phyloP scores from a whole-genome alignment of 2,329 filamentous ascomycete genomes.

The Stylonectria norvegica region DNA sequence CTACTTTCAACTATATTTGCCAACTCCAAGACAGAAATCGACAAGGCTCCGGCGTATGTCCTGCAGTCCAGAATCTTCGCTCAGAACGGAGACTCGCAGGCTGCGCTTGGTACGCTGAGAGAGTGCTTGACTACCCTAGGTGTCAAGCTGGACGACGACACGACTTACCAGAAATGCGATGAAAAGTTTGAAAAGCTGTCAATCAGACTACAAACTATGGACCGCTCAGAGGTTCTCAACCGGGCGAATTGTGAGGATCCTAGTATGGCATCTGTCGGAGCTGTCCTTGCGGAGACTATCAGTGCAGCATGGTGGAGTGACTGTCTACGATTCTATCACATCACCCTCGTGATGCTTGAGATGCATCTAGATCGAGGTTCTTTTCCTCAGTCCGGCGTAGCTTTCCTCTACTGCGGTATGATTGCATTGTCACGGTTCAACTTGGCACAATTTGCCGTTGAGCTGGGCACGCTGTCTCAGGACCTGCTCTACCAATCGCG shows the following conservation, averaged over 20 bases:
- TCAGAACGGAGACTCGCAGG: slow-evolving; percentile 66
- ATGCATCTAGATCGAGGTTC: slow-evolving; percentile 61
- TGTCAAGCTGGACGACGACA: slow-evolving; percentile 60
- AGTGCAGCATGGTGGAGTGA: slow-evolving; percentile 73
- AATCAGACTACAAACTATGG: slow-evolving; percentile 57
- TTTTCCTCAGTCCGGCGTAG: slow-evolving; percentile 67
- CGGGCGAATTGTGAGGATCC: slow-evolving; percentile 46
- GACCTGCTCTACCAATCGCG: slow-evolving; percentile 61
- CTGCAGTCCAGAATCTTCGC: slow-evolving; percentile 76
- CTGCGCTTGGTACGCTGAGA: slow-evolving; percentile 67
- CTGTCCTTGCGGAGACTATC: slow-evolving; percentile 67
- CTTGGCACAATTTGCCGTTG: slow-evolving; percentile 64
- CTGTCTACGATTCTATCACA: slow-evolving; percentile 67
- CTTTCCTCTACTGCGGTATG: slow-evolving; percentile 64
- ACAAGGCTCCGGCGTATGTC: slow-evolving; percentile 82
- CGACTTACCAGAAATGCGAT: slow-evolving; percentile 75
- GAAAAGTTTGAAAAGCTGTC: slow-evolving; percentile 63
- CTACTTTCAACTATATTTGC: slow-evolving; percentile 68
- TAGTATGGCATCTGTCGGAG: slow-evolving; percentile 60
- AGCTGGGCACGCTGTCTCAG: slow-evolving; percentile 61
- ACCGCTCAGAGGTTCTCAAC: slow-evolving; percentile 44
- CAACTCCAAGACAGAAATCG: slow-evolving; percentile 67
- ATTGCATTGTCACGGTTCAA: slow-evolving; percentile 68
- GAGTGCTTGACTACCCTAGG: slow-evolving; percentile 68
- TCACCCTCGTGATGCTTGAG: slow-evolving; percentile 63